These are phyloP conservation scores for Chernovozyma sophiae-reginae DNA, from an alignment of 1,139 yeast genomes.

Conservation along the genomic window DNA sequence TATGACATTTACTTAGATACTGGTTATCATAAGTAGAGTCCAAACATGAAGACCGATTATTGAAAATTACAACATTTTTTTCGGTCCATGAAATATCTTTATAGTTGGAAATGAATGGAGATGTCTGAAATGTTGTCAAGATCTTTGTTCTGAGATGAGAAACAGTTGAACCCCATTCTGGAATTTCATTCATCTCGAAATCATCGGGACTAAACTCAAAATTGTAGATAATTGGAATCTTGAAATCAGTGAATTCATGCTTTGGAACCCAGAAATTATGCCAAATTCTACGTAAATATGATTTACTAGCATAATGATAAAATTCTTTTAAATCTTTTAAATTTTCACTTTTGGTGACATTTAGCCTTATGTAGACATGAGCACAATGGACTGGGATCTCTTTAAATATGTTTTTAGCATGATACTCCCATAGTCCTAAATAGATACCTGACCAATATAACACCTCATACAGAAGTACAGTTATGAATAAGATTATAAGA, in stretches of 20 bases:
- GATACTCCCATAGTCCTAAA: slow-evolving; percentile 51
- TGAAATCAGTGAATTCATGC: slow-evolving; percentile 19
- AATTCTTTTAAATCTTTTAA: slow-evolving; percentile 20
- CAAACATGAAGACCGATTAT: slow-evolving; percentile 25
- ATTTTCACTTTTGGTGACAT: slow-evolving; percentile 26
- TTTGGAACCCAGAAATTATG: background rate
- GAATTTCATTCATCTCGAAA: slow-evolving; percentile 51
- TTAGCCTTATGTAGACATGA: slow-evolving; percentile 56
- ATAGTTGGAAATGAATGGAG: slow-evolving; percentile 15
- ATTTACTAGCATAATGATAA: slow-evolving; percentile 24
- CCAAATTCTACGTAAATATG: slow-evolving; percentile 7
- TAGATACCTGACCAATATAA: slow-evolving; percentile 48
- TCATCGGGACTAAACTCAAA: slow-evolving; percentile 83
- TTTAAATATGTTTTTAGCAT: slow-evolving; percentile 61
- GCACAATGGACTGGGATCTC: slow-evolving; percentile 79
- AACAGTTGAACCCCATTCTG: slow-evolving; percentile 69
- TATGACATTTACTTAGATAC: slow-evolving; percentile 56
- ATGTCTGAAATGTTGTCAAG: slow-evolving; percentile 48
- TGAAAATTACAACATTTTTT: slow-evolving; percentile 26
- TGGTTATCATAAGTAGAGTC: slow-evolving; percentile 31
- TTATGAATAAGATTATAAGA: slow-evolving; percentile 30
- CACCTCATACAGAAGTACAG: slow-evolving; percentile 39
- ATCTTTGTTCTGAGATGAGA: slow-evolving; percentile 55
- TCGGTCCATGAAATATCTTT: slow-evolving; percentile 12
- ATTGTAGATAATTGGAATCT: slow-evolving; percentile 52